Base-by-base conservation (phyloP, 2,329 filamentous ascomycete genomes). In the Sporothrix protearum region DNA sequence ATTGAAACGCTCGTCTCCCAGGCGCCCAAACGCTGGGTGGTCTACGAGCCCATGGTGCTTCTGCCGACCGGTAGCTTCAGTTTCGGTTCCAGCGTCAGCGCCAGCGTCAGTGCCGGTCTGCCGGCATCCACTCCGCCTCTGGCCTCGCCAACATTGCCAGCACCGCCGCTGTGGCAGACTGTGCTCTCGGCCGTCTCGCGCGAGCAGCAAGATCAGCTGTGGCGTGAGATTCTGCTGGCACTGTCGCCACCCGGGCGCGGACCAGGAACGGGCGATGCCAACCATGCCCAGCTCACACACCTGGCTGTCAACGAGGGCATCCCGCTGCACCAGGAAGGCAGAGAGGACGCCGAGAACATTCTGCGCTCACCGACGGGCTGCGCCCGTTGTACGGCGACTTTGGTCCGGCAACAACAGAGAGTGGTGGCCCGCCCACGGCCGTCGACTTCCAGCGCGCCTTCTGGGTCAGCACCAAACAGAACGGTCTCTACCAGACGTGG, bases 401-500 rank as follows among this genome's bases (percentile, higher is more conserved):
- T 78, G 93, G 93, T 0, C 85, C 87, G 0, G 12, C 71, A 1
- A 57, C 87, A 0, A 8, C 70, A 1, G 61, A 70, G 19, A 22
- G 28, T 8, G 66, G 66, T 30, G 49, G 73, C 77, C 10, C 81
- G 2, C 63, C 83, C 1, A 78, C 78, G 0, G 70, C 76, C 1
- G 68, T 76, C 0, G 91, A 95, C 77, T 91, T 96, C 72, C 78
- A 83, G 0, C 72, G 79, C 0, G 90, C 93, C 0, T 88, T 97
- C 74, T 98, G 95, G 95, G 91, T 92, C 0, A 87, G 85, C 14
- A 90, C 91, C 4, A 88, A 85, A 69, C 94, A 97, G 78, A 92
- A 93, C 77, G 91, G 91, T 2, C 91, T 98, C 72, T 81, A 83
- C 47, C 95, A 98, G 82, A 90, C 87, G 1, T 98, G 94, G 94